Base-by-base conservation (phyloP, 805 yeast species). In the Candida nemodendra region DNA sequence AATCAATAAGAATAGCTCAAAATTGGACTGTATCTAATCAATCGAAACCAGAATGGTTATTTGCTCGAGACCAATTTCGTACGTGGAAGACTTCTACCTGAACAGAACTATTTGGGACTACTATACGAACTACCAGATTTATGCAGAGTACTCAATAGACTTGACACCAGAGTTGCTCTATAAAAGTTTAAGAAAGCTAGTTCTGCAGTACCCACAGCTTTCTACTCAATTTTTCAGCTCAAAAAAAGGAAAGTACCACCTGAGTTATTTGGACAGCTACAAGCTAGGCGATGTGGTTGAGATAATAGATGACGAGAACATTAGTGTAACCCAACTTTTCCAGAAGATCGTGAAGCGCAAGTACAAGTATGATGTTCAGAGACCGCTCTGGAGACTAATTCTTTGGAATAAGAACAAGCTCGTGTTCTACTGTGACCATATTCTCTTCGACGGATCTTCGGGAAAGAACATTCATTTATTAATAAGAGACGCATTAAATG, bases 381-480 rank as follows among this genome's bases (percentile, higher is more conserved):
- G 27, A 13, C 58, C 60, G 19, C 13, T 52, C 14, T 58, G 61
- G 61, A 44, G 39, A 22, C 28, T 55, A 6, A 28, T 41, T 5
- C 32, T 50, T n/a, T 24, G 47, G 3, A 47, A 47, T 17, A 27
- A 42, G 3, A 38, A 39, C 17, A 39, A 40, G 2, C 25, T 52
- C 24, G 14, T 52, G 8, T 48, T 65, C 25, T 34, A 33, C 17
- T 58, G 55, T 37, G 62, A 64, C 18, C 69, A 59, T 38, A 18
- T 54, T 3, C 39, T 61, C 9, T 55, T 59, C 28, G 71, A 66
- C 45, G 72, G 70, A 3, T 51, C 51, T 12, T 51, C 65, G 12
- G 66, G 63, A 2, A 38, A 41, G 13, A 47, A 45, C 30, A 61
- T 66, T 42, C 66, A 41, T 22, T 7, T 37, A 2, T 29, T 41